These are phyloP conservation scores for Trichoderma reesei DNA, from an alignment of 495 filamentous ascomycete species.

Conservation along the genomic window DNA sequence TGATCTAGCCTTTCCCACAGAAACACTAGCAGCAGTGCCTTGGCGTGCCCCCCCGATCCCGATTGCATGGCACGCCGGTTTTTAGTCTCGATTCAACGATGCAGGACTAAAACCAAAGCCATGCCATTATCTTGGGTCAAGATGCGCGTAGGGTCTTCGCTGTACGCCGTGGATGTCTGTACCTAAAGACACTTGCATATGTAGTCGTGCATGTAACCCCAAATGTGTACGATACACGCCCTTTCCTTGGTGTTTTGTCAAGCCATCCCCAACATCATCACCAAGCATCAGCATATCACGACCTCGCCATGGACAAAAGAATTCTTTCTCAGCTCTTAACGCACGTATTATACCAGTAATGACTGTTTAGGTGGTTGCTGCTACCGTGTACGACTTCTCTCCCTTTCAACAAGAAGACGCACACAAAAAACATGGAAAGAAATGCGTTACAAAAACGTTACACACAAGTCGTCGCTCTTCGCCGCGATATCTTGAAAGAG, in stretches of 20 bases:
- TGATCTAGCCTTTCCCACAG: background rate
- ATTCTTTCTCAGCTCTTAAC: background rate
- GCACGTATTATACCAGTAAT: slow-evolving; percentile 2
- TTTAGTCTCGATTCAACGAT: background rate
- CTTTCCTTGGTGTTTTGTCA: background rate
- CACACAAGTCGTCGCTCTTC: background rate
- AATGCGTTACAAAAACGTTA: slow-evolving; percentile 1
- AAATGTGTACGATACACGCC: no score
- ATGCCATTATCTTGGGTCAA: background rate
- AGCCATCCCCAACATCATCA: background rate
- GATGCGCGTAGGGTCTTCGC: background rate
- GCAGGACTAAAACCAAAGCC: background rate
- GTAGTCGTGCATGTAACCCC: no score
- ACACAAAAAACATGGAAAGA: background rate
- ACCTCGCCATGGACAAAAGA: background rate
- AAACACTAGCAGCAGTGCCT: background rate
- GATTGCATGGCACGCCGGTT: background rate
- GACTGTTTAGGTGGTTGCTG: slow-evolving; percentile 7
- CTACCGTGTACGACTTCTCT: slow-evolving; percentile 2
- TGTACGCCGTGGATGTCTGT: no score
- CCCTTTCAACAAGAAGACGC: background rate
- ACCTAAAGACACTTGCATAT: no score
- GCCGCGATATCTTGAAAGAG: background rate
- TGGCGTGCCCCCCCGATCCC: background rate
- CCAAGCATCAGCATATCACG: background rate